Evolutionary conservation across 208 protist genomes (phyloP).

Genomic region (Acanthamoeba comandoni): DNA sequence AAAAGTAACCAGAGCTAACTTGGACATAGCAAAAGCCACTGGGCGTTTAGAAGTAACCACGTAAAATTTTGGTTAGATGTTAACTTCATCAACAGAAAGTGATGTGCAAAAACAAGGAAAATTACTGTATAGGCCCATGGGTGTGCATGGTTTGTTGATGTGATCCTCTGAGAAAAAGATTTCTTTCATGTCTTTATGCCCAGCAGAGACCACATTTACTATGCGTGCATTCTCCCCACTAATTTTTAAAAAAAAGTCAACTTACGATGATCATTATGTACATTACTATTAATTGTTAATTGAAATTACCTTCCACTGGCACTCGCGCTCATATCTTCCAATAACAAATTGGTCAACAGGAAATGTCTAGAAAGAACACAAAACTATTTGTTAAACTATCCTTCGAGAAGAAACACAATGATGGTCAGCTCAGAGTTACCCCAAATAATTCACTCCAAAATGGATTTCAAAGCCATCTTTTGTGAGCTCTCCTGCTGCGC

Average conservation of each 20-base stretch:
- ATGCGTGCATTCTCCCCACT: conserved; percentile 33
- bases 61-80: no score
- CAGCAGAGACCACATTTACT: conserved; percentile 31
- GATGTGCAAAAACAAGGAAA: no score
- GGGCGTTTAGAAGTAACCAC: no score
- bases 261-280: background rate
- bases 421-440: background rate
- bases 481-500: conserved; percentile 29
- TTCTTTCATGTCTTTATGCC: conserved; percentile 14
- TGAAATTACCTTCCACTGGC: conserved; percentile 9
- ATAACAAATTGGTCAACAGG: conserved; percentile 39
- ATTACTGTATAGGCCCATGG: no score
- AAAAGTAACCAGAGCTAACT: conserved; percentile 34
- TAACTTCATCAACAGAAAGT: no score
- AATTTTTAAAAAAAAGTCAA: no score
- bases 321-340: conserved; percentile 11
- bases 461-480: conserved; percentile 60
- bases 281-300: background rate
- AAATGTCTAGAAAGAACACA: background rate
- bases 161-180: background rate
- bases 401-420: background rate
- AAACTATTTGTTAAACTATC: background rate
- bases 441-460: conserved; percentile 46
- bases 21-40: conserved; percentile 50
- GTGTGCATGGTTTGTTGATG: no score